Percentiles rank a stretch among this genome's conserved stretches.
Evolutionary conservation across 225 moss, liverwort and hornwort genomes (phyloP).

Genomic region (Pseudoscleropodium purum): DNA sequence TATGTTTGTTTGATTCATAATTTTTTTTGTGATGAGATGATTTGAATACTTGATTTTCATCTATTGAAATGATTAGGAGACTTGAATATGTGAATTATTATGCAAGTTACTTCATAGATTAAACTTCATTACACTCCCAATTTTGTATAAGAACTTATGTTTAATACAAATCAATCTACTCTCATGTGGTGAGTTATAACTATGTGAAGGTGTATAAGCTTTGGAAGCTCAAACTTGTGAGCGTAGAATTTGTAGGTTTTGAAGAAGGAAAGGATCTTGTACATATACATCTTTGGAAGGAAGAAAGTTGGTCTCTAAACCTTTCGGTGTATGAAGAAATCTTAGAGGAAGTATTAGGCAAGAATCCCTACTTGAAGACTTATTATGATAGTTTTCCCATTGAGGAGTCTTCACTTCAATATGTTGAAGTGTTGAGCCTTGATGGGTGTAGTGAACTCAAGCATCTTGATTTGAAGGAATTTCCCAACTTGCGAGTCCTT

Average conservation of each 20-base stretch:
- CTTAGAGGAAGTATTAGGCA: neutral
- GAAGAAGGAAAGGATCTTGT: neutral
- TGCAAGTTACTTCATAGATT: neutral
- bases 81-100: too few species aligned
- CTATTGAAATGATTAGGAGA: neutral
- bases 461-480: neutral
- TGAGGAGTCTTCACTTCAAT: neutral
- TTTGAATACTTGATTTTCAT: neutral
- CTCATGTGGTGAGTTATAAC: neutral
- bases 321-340: fast-evolving
- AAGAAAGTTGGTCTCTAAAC: fast-evolving
- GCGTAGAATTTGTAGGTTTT: neutral
- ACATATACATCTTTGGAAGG: neutral
- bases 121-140: fast-evolving
- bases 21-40: neutral
- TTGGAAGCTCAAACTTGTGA: neutral
- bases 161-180: neutral
- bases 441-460: fast-evolving
- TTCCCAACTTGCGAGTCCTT: neutral
- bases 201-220: neutral
- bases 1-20: neutral
- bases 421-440: neutral
- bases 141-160: neutral
- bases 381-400: neutral
- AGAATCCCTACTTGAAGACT: neutral